Evolutionary conservation across 2,329 filamentous ascomycete species (phyloP).

Genomic region (Pseudogymnoascus sp.): DNA sequence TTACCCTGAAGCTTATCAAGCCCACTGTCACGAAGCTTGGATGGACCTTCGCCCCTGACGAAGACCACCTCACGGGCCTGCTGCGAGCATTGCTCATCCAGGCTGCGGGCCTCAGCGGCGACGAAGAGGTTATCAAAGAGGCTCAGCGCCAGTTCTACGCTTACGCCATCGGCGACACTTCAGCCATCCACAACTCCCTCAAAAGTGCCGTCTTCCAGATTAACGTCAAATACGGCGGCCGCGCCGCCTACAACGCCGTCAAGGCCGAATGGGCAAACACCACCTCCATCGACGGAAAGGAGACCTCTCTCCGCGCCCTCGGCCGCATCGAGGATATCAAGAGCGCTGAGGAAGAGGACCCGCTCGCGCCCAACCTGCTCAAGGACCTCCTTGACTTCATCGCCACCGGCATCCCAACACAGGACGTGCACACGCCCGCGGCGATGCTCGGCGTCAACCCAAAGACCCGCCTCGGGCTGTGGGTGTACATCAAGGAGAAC

Average conservation of each 20-base stretch:
- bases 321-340: constrained; percentile 59
- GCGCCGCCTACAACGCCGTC: constrained; percentile 63
- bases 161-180: constrained; percentile 61
- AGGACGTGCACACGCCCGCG: constrained; percentile 82
- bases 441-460: constrained; percentile 65
- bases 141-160: constrained; percentile 71
- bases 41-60: constrained; percentile 72
- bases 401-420: constrained; percentile 74
- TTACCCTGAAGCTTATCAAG: constrained; percentile 69
- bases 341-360: background rate
- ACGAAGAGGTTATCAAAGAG: constrained; percentile 64
- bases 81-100: constrained; percentile 75
- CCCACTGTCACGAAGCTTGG: constrained; percentile 72
- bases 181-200: constrained; percentile 73
- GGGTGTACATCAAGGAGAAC: constrained; percentile 78
- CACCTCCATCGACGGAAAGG: constrained; percentile 82
- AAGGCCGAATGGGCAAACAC: constrained; percentile 81
- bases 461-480: constrained; percentile 65
- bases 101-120: constrained; percentile 67
- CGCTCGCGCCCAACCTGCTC: constrained; percentile 50
- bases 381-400: constrained; percentile 64
- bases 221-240: constrained; percentile 60
- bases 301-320: constrained; percentile 71
- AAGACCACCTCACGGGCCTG: constrained; percentile 76
- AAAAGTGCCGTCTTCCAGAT: constrained; percentile 75